Base-by-base conservation (phyloP, 78 protist genomes). In the Polysphondylium violaceum region DNA sequence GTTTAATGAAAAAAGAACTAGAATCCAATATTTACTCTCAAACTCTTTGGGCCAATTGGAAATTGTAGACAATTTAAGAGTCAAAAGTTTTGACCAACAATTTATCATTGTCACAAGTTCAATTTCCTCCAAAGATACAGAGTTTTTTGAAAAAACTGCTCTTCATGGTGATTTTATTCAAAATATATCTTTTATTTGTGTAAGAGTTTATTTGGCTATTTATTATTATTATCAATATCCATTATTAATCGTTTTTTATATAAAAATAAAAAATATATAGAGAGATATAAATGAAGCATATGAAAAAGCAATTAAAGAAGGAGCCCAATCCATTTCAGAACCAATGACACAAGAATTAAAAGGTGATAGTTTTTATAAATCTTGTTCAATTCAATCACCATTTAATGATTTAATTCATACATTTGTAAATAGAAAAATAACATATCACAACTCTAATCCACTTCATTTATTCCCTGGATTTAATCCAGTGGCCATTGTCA, bases 101-200 rank as follows among this genome's bases (percentile, higher is more conserved):
- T 81, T 53, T 17, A 63, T 81, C 1, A 53, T 53, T 14, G 78
- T 81, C 1, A 81, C 90, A 27, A 43, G 69, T 27, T 67, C 90
- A 23, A 58, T 69, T 5, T 27, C 65, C 5, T 6, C 56, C 1
- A 17, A 29, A 0, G 90, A 81, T 38, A 16, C 27, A 1, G 61
- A 67, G 2, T 81, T 81, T 43, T 71, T 69, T 40, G 27, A 55
- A 23, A 35, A 68, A 23, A 36, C 9, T 41, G 79, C 67, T 56
- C 6, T 1, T 6, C 90, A 81, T 81, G 90, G 90, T 55, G 90
- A 81, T 41, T 81, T 81, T 58, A 69, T 81, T 19, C 74, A 81
- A 50, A 81, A 53, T 69, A 69, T 81, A 11, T 44, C 77, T 17
- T 81, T 81, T 35, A 53, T 69, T 58, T 79, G 88, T 55, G 29